Evolutionary conservation across 371 early-diverging fungal genomes (phyloP), one percentile per base, ranked within the genome.

Genomic region (Phascolomyces articulosus): DNA sequence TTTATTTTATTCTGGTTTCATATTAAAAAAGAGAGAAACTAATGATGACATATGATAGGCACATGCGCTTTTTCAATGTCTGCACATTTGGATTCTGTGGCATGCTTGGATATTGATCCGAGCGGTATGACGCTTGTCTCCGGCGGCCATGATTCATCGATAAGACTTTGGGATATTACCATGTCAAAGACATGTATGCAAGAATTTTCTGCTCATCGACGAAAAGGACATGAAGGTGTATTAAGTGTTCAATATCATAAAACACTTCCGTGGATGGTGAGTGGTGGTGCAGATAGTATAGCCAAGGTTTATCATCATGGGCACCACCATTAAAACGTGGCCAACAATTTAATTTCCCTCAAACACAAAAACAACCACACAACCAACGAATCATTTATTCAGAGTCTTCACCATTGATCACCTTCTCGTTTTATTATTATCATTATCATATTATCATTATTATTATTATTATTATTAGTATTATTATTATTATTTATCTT

Each of bases 131-230:
- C 83, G 0, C 71, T 96, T 28, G 91, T 87, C 18, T 89, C 94
- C 16, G 93, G 92, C 64, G 93, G 91, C 0, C 94, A 96, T 76
- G 94, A 96, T 72, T 83, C 90, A 47, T 89, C 92, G 4, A 80
- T 94, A 24, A 84, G 93, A 48, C 74, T 91, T 73, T 96, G 95
- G 94, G 93, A 95, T 70, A 74, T 93, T 38, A 31, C 72, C 56
- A 67, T 78, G 20, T 80, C 83, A n/a, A 80, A 82, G 40, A 67
- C 81, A 18, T 93, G 92, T 75, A 65, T 91, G 20, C 93, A 94
- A 70, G 93, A 93, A 70, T 87, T 92, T 64, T 83, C 89, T 23
- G 85, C 91, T 0, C 94, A 94, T 65, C 74, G 93, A 23, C 80
- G 82, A 63, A 92, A 93, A 72, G 85, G 86, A 28, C 89, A 91